These are phyloP conservation scores for Brassica balearica DNA, from an alignment of 441 rosid species.

Conservation along the genomic window DNA sequence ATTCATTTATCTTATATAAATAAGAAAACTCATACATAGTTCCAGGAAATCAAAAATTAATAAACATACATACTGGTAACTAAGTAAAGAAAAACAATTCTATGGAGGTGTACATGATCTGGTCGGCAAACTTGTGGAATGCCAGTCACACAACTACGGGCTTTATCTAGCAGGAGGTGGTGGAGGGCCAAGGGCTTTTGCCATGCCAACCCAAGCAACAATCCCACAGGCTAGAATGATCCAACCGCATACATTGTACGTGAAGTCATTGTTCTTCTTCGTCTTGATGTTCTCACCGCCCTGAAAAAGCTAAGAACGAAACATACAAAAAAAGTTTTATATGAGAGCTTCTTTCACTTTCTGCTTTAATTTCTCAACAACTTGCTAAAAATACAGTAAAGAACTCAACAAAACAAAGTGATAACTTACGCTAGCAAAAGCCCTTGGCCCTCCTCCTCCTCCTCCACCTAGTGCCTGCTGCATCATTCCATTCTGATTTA, in stretches of 20 bases:
- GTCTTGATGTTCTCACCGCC: slow-evolving; percentile 49
- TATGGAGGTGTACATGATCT: neutral
- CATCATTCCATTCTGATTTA: slow-evolving; percentile 43
- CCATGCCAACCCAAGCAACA: slow-evolving; percentile 65
- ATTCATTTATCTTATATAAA: too few species aligned
- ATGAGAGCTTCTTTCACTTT: slow-evolving; percentile 7
- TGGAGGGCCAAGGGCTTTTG: slow-evolving; percentile 62
- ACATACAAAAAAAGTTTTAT: neutral
- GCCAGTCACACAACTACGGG: neutral
- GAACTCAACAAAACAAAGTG: neutral
- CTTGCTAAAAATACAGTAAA: neutral
- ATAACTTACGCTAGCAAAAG: slow-evolving; percentile 51
- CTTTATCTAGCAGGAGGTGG: slow-evolving; percentile 61
- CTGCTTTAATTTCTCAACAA: neutral
- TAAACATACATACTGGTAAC: slow-evolving; percentile 6
- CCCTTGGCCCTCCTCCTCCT: too few species aligned
- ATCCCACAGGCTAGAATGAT: slow-evolving; percentile 67
- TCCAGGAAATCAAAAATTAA: neutral
- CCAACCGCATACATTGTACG: slow-evolving; percentile 72
- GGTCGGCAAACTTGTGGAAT: neutral
- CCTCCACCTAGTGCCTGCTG: slow-evolving; percentile 53
- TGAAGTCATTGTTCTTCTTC: slow-evolving; percentile 61
- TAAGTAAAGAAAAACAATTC: slow-evolving; percentile 13
- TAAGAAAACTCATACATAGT: neutral
- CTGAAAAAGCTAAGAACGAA: slow-evolving; percentile 43